Percentiles rank a stretch among this genome's conserved stretches.
phyloP scores from a whole-genome alignment of 139 green algal species.

The Picochlorum sp. region DNA sequence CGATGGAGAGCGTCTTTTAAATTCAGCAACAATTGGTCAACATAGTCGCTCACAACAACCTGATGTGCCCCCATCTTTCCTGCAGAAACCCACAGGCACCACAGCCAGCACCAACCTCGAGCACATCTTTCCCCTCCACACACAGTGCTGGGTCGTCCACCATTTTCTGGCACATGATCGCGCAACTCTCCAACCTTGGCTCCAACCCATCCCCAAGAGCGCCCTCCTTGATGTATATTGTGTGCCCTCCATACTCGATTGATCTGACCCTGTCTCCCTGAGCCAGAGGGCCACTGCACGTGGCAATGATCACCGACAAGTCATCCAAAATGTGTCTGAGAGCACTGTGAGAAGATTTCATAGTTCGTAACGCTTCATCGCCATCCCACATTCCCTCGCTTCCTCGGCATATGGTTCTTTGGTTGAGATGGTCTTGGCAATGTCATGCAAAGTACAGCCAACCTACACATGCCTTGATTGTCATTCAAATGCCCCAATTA shows the following conservation, averaged over 20 bases:
- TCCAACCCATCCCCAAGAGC: constrained; percentile 66
- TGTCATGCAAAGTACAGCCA: background rate
- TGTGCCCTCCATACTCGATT: constrained; percentile 35
- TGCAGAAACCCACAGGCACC: constrained; percentile 63
- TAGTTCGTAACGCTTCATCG: background rate
- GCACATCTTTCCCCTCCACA: constrained; percentile 31
- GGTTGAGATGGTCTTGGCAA: constrained; percentile 7
- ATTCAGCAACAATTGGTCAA: constrained; percentile 53
- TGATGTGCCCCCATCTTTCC: constrained; percentile 48
- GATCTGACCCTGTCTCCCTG: constrained; percentile 29
- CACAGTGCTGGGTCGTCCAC: constrained; percentile 37
- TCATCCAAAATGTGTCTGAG: background rate
- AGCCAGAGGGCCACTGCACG: constrained; percentile 52
- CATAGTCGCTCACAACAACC: constrained; percentile 64
- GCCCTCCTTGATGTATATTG: constrained; percentile 50
- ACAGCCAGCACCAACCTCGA: constrained; percentile 72
- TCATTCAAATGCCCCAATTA: too few relatives aligned
- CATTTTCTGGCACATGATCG: constrained; percentile 31
- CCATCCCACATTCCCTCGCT: background rate
- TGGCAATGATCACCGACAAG: constrained; percentile 26
- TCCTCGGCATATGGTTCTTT: constrained; percentile 26
- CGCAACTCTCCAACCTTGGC: constrained; percentile 61
- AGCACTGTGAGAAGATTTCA: background rate
- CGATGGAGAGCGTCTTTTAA: constrained; percentile 33
- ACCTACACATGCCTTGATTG: background rate